Evolutionary conservation across 345 rosid species (phyloP).

Genomic region (Angophora floribunda): DNA sequence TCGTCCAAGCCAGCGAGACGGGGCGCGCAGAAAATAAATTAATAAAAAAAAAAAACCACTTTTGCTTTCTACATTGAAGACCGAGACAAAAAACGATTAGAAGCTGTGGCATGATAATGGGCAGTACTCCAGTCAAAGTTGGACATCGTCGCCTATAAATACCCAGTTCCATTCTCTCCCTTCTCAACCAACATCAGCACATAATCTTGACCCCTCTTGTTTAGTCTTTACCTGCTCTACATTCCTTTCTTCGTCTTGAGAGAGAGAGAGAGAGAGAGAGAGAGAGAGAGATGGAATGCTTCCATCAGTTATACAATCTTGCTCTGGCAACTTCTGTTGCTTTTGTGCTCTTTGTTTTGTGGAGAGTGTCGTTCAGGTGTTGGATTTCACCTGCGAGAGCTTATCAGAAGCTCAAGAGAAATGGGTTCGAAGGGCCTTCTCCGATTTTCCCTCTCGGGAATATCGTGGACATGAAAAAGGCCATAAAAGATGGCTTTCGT

Average conservation of each 20-base stretch:
- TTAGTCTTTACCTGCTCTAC: background rate
- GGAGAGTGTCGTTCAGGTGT: conserved; percentile 36
- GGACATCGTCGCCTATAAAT: conserved; percentile 24
- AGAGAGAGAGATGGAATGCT: conserved; percentile 2
- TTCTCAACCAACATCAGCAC: background rate
- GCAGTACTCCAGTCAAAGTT: background rate
- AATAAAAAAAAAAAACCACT: background rate
- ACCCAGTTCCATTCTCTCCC: background rate
- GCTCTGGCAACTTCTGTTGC: background rate
- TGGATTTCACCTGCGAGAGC: conserved; percentile 55
- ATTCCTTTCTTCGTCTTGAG: background rate
- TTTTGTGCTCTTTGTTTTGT: conserved; percentile 14
- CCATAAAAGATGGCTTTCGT: background rate
- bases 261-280: background rate
- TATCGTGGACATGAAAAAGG: conserved; percentile 47
- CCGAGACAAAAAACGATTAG: background rate
- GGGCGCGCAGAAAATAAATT: background rate
- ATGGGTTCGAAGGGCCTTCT: conserved; percentile 70
- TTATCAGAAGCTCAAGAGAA: conserved; percentile 38
- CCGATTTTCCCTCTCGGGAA: conserved; percentile 86
- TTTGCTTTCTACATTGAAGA: background rate
- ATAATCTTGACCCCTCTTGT: background rate
- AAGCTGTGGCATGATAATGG: background rate
- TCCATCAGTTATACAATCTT: background rate
- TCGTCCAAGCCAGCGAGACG: background rate